Percentiles rank a stretch among this genome's conserved stretches.
Evolutionary conservation across 2,329 filamentous ascomycete species (phyloP).

Genomic region (Exophiala bonariae): DNA sequence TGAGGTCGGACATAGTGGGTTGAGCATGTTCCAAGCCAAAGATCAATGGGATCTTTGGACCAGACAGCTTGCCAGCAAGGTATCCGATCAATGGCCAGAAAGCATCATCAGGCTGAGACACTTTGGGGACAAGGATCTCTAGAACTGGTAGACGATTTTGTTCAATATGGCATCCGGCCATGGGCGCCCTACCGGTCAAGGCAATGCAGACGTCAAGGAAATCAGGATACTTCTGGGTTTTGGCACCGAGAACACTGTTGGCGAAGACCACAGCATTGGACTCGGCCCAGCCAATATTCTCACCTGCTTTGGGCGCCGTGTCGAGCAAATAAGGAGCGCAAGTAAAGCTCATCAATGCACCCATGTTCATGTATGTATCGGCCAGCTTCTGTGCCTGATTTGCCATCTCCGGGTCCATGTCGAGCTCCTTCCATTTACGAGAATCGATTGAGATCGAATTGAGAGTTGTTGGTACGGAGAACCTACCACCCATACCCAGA

Average conservation of each 20-base stretch:
- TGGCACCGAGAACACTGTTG: conserved; percentile 47
- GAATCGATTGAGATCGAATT: conserved; percentile 48
- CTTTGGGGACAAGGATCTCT: background rate
- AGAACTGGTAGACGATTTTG: conserved; percentile 24
- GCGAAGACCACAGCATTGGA: conserved; percentile 50
- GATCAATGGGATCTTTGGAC: conserved; percentile 37
- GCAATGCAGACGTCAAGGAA: conserved; percentile 47
- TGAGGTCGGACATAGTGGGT: conserved; percentile 36
- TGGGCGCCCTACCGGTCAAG: conserved; percentile 40
- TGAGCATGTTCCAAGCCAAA: conserved; percentile 32
- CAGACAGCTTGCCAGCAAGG: conserved; percentile 33
- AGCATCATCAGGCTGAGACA: conserved; percentile 33
- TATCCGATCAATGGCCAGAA: conserved; percentile 45
- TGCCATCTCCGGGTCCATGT: conserved; percentile 34
- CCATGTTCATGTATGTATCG: conserved; percentile 42
- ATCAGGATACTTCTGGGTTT: conserved; percentile 49
- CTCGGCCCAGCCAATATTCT: conserved; percentile 47
- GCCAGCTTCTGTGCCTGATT: conserved; percentile 37
- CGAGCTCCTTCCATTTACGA: conserved; percentile 40
- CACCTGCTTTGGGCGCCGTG: conserved; percentile 35
- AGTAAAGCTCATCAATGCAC: conserved; percentile 43
- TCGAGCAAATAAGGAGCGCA: conserved; percentile 47
- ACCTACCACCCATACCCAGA: conserved; percentile 35
- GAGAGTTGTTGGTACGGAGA: conserved; percentile 41
- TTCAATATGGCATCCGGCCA: conserved; percentile 32